Evolutionary conservation across 768 basidiomycete genomes (phyloP).

Genomic region (Cystofilobasidium bisporidii): DNA sequence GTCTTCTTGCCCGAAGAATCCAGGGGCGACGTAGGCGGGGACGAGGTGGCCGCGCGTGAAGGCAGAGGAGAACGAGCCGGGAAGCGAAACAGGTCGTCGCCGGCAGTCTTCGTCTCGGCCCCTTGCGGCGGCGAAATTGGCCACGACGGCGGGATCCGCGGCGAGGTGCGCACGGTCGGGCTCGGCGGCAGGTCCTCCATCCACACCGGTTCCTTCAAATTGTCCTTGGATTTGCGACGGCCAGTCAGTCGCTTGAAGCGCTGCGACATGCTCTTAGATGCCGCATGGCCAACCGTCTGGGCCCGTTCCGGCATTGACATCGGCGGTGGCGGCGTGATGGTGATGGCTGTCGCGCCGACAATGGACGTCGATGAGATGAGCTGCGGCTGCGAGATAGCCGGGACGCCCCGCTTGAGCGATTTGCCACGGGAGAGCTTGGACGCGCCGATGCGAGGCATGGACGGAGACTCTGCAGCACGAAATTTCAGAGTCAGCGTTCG

Average conservation of each 20-base stretch:
- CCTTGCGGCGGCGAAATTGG: neutral
- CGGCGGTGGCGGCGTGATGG: constrained; percentile 1
- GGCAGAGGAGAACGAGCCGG: neutral
- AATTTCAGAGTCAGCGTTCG: neutral
- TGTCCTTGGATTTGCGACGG: constrained; percentile 1
- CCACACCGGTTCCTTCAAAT: neutral
- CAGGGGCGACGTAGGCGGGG: neutral
- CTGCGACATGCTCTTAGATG: neutral
- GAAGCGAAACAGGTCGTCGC: neutral
- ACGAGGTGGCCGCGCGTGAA: neutral
- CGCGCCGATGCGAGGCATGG: constrained; percentile 15
- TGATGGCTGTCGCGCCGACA: neutral
- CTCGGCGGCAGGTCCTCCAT: constrained; percentile 1
- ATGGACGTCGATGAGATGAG: constrained; percentile 22
- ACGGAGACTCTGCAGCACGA: constrained; percentile 6
- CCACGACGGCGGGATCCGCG: neutral
- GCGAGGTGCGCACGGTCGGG: neutral
- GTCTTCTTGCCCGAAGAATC: neutral
- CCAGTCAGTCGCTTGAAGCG: neutral
- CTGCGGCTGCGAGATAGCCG: constrained; percentile 16
- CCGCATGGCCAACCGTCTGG: neutral
- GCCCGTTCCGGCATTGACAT: neutral
- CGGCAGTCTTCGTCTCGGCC: no score
- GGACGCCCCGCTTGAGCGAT: constrained; percentile 2
- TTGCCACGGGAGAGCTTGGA: neutral